Conservation (phyloP, 768 basidiomycete genomes). For the Boletus reticuloceps region DNA sequence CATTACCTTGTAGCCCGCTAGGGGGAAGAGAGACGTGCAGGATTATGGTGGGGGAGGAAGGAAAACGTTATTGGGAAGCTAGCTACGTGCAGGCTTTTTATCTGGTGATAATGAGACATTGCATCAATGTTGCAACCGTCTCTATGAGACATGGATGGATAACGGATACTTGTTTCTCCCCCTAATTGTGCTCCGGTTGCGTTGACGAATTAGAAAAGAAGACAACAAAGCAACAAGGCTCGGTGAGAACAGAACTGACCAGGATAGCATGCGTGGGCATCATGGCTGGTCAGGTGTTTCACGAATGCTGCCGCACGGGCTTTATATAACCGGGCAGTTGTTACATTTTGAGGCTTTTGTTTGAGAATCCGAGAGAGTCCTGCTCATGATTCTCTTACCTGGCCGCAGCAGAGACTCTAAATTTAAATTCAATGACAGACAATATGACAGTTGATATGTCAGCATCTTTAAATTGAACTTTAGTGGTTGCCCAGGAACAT, state of each 20-base stretch:
- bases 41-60: not conserved
- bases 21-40: not conserved
- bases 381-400: too few species aligned
- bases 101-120: slow-evolving; percentile 3
- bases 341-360: too few species aligned
- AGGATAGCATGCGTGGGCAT: too few species aligned
- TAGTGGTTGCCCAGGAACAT: too few species aligned
- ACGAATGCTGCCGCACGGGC: too few species aligned
- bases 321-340: too few species aligned
- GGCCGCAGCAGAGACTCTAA: too few species aligned
- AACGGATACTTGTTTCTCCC: not conserved
- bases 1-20: slow-evolving; percentile 13
- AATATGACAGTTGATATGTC: not conserved
- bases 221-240: not conserved
- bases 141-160: slow-evolving; percentile 2
- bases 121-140: slow-evolving; percentile 6
- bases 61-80: not conserved
- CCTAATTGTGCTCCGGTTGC: not conserved
- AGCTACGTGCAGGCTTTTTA: slow-evolving; percentile 5
- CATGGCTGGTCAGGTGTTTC: too few species aligned
- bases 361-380: too few species aligned
- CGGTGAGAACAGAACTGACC: too few species aligned
- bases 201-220: not conserved
- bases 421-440: too few species aligned
- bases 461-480: too few species aligned